phyloP scores from a whole-genome alignment of 108 stramenopile genomes.

The Skeletonema costatum region DNA sequence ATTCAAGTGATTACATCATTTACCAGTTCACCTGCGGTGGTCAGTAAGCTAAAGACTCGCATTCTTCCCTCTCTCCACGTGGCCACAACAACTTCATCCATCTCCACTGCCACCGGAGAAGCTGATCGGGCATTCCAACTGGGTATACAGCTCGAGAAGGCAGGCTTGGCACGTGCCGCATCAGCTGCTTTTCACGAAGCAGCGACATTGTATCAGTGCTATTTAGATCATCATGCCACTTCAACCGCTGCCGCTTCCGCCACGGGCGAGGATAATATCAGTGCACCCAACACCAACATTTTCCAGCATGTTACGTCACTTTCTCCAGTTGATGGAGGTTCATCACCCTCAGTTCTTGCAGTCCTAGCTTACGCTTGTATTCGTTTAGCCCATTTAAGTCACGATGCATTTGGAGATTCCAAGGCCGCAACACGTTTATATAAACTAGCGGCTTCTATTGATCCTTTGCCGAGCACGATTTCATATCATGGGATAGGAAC shows the following conservation, averaged over 20 bases:
- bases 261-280: not conserved
- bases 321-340: not conserved
- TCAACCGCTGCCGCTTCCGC: not conserved
- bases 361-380: constrained; percentile 74
- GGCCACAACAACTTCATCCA: constrained; percentile 10
- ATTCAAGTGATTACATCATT: not conserved
- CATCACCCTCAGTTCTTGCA: constrained; percentile 32
- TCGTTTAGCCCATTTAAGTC: constrained; percentile 69
- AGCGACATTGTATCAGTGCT: constrained; percentile 87
- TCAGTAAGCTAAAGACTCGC: not conserved
- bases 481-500: constrained; percentile 73
- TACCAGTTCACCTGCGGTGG: not conserved
- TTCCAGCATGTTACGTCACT: constrained; percentile 80
- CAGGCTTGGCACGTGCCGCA: constrained; percentile 71
- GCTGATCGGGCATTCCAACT: constrained; percentile 84
- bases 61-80: not conserved
- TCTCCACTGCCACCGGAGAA: constrained; percentile 52
- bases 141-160: constrained; percentile 69
- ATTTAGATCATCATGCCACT: constrained; percentile 46
- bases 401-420: constrained; percentile 81
- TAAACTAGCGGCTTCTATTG: constrained; percentile 57
- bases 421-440: constrained; percentile 76
- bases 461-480: constrained; percentile 66
- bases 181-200: constrained; percentile 80
- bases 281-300: constrained; percentile 11